A percentile compares a stretch with the other conserved stretches of the same genome.
Conservation (phyloP, 495 filamentous ascomycete genomes). For the Penicillium ochrochloron region DNA sequence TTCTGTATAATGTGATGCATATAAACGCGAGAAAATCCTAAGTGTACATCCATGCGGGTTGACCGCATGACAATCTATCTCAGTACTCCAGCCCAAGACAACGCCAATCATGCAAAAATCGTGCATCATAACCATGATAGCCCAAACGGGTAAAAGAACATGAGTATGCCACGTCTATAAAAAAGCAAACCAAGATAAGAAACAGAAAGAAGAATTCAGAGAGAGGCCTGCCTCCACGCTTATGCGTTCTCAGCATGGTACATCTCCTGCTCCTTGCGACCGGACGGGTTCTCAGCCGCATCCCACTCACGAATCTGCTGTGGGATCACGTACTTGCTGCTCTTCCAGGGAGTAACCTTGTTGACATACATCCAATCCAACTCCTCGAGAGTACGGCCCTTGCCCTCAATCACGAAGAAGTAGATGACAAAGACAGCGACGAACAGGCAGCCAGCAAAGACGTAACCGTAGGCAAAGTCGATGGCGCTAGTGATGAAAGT, state of each 20-base stretch:
- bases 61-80: constrained; percentile 2
- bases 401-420: constrained; percentile 73
- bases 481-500: constrained; percentile 70
- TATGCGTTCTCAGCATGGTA: constrained; percentile 41
- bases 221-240: neutral
- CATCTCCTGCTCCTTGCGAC: constrained; percentile 31
- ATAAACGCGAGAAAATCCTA: constrained; percentile 3
- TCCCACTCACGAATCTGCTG: constrained; percentile 21
- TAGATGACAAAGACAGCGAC: constrained; percentile 63
- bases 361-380: constrained; percentile 81
- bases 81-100: constrained; percentile 21
- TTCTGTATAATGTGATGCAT: too few relatives aligned
- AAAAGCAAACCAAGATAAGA: constrained; percentile 4
- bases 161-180: constrained; percentile 7
- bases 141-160: constrained; percentile 7
- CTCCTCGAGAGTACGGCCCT: constrained; percentile 69
- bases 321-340: constrained; percentile 49
- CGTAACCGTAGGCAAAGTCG: constrained; percentile 73
- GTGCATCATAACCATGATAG: constrained; percentile 16
- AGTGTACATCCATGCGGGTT: constrained; percentile 10
- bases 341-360: constrained; percentile 65
- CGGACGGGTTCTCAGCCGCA: constrained; percentile 18
- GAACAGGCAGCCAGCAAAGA: constrained; percentile 73
- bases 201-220: constrained; percentile 10
- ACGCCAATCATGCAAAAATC: constrained; percentile 12